These are phyloP conservation scores for Phialocephala subalpina DNA, from an alignment of 2,329 filamentous ascomycete species.

Conservation along the genomic window DNA sequence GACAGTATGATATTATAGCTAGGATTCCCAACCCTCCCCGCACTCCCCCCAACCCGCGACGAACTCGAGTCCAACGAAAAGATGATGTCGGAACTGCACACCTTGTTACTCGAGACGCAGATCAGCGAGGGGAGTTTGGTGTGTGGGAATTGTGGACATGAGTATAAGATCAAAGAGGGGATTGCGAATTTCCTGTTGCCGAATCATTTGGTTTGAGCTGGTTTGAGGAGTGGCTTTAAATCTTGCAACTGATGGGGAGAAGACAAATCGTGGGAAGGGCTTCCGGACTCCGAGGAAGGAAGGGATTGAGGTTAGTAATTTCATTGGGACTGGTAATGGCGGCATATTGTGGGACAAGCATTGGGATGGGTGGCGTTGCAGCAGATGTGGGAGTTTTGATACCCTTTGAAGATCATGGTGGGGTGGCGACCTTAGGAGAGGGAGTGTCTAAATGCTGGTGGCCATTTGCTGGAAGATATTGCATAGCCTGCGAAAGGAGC, in stretches of 20 bases:
- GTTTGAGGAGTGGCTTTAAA: background rate
- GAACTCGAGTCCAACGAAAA: slow-evolving; percentile 72
- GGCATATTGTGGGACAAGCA: too few relatives aligned
- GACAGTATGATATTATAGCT: slow-evolving; percentile 64
- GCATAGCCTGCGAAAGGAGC: too few relatives aligned
- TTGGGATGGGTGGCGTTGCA: background rate
- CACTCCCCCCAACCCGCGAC: slow-evolving; percentile 67
- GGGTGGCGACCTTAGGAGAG: background rate
- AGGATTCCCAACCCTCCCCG: slow-evolving; percentile 78
- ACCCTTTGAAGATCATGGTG: background rate
- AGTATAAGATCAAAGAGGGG: slow-evolving; percentile 93
- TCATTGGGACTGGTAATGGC: too few relatives aligned
- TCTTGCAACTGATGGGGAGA: too few relatives aligned
- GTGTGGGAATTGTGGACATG: slow-evolving; percentile 90
- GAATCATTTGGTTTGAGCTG: slow-evolving; percentile 78
- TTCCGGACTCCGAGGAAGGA: too few relatives aligned
- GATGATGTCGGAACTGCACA: slow-evolving; percentile 80
- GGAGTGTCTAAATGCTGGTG: background rate
- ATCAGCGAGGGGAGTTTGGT: slow-evolving; percentile 89
- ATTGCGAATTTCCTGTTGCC: slow-evolving; percentile 96
- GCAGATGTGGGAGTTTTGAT: background rate
- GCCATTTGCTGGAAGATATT: background rate
- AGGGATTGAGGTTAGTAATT: too few relatives aligned
- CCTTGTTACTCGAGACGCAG: slow-evolving; percentile 86
- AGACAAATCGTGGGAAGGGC: too few relatives aligned